Evolutionary conservation across 1,139 yeast genomes (phyloP), one percentile per base, ranked within the genome.

Genomic region (Pichia terricola): DNA sequence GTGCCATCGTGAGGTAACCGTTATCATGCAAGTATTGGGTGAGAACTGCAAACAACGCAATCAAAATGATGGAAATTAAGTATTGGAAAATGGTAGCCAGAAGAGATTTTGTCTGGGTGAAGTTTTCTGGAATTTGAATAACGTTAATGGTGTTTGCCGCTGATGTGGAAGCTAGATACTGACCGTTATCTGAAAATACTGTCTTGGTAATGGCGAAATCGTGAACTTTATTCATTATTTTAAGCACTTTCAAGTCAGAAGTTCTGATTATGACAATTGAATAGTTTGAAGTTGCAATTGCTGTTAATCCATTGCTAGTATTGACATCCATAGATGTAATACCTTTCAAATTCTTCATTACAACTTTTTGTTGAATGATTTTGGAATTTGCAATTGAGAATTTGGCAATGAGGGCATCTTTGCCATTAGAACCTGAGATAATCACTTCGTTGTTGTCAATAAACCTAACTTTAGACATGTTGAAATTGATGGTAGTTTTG

Each of bases 141-240:
- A 87, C 78, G 51, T 73, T 77, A 36, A 88, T 73, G 1, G 87
- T 73, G 50, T 84, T 82, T 2, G 94, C 86, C 2, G 94, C 94
- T 40, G 95, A 82, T 0, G 81, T 83, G 16, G 89, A 76, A 1
- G 89, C 94, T 41, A 88, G 65, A 45, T 73, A 68, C 37, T 73
- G 66, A 11, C 91, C 89, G 54, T 78, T 73, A 8, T 86, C 81
- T 16, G 86, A 80, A 49, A 88, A 78, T 0, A 77, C 69, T 9
- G 86, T 75, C 41, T 77, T 72, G 0, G 96, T 89, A 43, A 89
- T 80, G 9, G 95, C 91, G 62, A 86, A 84, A 7, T 73, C 68
- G 60, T 89, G 97, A 40, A 81, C 79, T 49, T 81, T 74, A 42
- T 72, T 70, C 48, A 79, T 67, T 5, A 71, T 64, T 47, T 72